Evolutionary conservation across 768 basidiomycete species (phyloP), one percentile per base, ranked within the genome.

Genomic region (Xanthoconium purpureum): DNA sequence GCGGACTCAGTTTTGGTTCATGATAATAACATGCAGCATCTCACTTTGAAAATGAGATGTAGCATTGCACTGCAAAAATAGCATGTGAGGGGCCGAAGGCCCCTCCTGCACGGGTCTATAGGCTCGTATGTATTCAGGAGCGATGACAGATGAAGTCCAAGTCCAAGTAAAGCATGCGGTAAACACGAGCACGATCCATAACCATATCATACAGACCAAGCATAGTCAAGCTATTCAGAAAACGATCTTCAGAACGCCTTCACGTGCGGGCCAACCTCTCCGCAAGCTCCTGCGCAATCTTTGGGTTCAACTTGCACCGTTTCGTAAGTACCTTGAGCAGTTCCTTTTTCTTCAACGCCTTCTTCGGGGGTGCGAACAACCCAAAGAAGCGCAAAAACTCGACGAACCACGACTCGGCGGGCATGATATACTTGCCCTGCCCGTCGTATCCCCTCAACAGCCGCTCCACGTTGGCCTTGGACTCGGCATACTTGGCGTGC

Each of bases 301-400:
- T 67, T 9, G 47, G 12, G 33, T 62, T 39, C 49, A 68, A n/a
- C 15, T 60, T 56, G 56, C 68, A 71, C 5, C 68, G 67, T 52
- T 66, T 66, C 28, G 56, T 66, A 30, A 69, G 44, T 12, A 54
- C 47, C 29, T 65, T 61, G 47, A 58, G 7, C 1, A 67, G 18
- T 0, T 63, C 52, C 42, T 53, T 66, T 45, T 58, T 53, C 55
- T 62, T 66, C 52, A 52, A 8, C 3, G 33, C 57, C 57, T 61
- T 58, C 52, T 40, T 67, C 7, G 43, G 47, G 29, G 59, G 57
- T 15, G 62, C 56, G 29, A 61, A 65, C 29, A 17, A 11, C 36
- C 59, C 57, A 35, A 69, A 65, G 7, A 56, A 45, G 15, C 50
- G 58, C 49, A 69, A 42, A 32, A 67, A 60, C 30, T 59, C 58